Evolutionary conservation across 2,329 filamentous ascomycete species (phyloP).

Genomic region (Pestalotiopsis sp.): DNA sequence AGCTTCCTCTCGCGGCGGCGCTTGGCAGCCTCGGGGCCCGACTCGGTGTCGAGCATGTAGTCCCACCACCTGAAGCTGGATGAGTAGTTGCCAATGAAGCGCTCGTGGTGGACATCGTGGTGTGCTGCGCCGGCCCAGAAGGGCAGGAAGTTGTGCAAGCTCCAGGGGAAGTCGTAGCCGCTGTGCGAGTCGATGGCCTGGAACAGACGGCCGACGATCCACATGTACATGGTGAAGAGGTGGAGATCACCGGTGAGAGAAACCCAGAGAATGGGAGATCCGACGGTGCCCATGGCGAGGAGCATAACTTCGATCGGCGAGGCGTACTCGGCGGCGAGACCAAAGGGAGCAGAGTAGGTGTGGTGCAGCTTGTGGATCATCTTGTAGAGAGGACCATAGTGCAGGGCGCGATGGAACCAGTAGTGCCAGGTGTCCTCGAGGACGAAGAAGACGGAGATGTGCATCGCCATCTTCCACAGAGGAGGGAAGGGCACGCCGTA

Average conservation of each 20-base stretch:
- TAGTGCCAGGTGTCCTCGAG: conserved; percentile 99
- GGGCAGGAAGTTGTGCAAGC: conserved; percentile 89
- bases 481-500: conserved; percentile 90
- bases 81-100: conserved; percentile 97
- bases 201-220: conserved; percentile 91
- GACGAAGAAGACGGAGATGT: conserved; percentile 93
- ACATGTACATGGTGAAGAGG: conserved; percentile 96
- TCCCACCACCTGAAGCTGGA: conserved; percentile 99
- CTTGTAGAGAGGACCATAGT: conserved; percentile 95
- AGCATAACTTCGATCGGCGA: conserved; percentile 97
- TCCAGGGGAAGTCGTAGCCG: conserved; percentile 98
- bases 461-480: conserved; percentile 82
- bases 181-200: conserved; percentile 98
- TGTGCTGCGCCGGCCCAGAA: conserved; percentile 98
- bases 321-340: conserved; percentile 94
- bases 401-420: conserved; percentile 89
- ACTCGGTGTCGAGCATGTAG: conserved; percentile 90
- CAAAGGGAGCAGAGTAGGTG: conserved; percentile 97
- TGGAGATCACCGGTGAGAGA: conserved; percentile 84
- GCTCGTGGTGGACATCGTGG: conserved; percentile 97
- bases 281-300: conserved; percentile 84
- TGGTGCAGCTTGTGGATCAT: conserved; percentile 98
- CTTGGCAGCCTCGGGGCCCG: conserved; percentile 84
- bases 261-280: conserved; percentile 82
- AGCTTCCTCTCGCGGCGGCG: conserved; percentile 79